These are phyloP conservation scores for Talinum fruticosum DNA, from an alignment of 148 eudicot species.

Conservation along the genomic window DNA sequence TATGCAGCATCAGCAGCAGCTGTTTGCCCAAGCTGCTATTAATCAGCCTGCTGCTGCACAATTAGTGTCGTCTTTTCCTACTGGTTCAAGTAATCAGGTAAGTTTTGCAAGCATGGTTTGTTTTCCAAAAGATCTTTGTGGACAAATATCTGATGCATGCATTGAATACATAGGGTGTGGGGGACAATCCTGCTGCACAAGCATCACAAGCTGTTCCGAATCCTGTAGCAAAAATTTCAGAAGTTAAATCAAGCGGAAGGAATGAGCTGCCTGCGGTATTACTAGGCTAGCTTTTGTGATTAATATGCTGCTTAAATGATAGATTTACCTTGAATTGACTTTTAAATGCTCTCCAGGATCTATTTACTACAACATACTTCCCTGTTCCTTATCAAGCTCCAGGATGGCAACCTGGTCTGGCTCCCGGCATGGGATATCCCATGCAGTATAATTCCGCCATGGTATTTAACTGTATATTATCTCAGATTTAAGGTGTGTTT, in stretches of 20 bases:
- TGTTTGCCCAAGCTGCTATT: too few relatives aligned
- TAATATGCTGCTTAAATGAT: constrained; percentile 4
- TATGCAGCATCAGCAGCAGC: too few relatives aligned
- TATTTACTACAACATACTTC: constrained; percentile 67
- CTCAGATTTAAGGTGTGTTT: too few relatives aligned
- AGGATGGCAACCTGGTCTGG: constrained; percentile 69
- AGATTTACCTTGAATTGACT: not conserved
- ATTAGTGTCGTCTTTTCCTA: constrained; percentile 28
- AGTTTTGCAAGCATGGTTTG: not conserved
- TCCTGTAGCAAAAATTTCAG: constrained; percentile 31
- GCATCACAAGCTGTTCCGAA: constrained; percentile 31
- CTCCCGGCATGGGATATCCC: constrained; percentile 51
- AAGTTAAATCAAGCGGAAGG: constrained; percentile 52
- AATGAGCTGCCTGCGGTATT: constrained; percentile 73
- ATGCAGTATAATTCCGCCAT: constrained; percentile 53
- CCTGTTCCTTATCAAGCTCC: constrained; percentile 43
- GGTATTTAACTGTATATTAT: constrained; percentile 39
- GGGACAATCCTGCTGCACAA: constrained; percentile 35
- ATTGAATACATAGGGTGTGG: constrained; percentile 33
- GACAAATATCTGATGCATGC: constrained; percentile 26
- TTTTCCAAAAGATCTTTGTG: not conserved
- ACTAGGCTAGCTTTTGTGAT: constrained; percentile 12
- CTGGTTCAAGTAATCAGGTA: constrained; percentile 43
- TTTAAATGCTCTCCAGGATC: constrained; percentile 47
- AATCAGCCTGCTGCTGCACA: constrained; percentile 26